Base-by-base conservation (phyloP, 2,329 filamentous ascomycete genomes). In the Ramichloridium luteum region DNA sequence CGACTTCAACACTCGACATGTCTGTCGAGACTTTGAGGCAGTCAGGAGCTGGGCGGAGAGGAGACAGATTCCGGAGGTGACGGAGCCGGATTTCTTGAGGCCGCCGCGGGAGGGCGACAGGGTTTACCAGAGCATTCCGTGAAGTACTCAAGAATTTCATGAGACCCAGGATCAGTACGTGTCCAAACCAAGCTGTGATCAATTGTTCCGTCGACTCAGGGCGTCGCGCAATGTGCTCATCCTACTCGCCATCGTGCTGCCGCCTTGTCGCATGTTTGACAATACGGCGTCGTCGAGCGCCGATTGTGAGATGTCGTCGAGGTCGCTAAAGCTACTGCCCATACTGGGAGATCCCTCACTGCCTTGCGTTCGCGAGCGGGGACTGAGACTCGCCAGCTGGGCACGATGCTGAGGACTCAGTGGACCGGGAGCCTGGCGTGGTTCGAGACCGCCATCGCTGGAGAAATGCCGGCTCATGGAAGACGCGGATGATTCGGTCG, bases 251-350 rank as follows among this genome's bases (percentile, higher is more conserved):
- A 54, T 48, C 17, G 36, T 39, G 34, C 43, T 47, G 2, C 48
- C 49, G 11, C 46, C 46, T 23, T 45, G 44, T 44, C 75, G 68
- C 65, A 81, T 77, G 41, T 77, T 74, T 49, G 75, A 84, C 13
- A 81, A 70, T 31, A 85, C 58, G 5, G 78, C 80, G 51, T 88
- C 81, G 53, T 86, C 81, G 34, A 88, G 60, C 3, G 81, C 81
- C 11, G 77, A 83, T 52, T 85, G 80, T 16, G 81, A 85, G 11
- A 88, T 76, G 63, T 86, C 81, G 52, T 88, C 82, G 26, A 92
- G 66, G 59, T 90, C 83, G 56, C 80, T 88, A 48, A 84, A 90
- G 46, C 80, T 86, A 53, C 81, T 88, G 1, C 81, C 80, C 74
- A 85, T 84, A 46, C 79, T 84, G 1, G 77, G 79, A 10, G 76